Conservation (phyloP, 306 rosid species). For the Heteromeles arbutifolia region DNA sequence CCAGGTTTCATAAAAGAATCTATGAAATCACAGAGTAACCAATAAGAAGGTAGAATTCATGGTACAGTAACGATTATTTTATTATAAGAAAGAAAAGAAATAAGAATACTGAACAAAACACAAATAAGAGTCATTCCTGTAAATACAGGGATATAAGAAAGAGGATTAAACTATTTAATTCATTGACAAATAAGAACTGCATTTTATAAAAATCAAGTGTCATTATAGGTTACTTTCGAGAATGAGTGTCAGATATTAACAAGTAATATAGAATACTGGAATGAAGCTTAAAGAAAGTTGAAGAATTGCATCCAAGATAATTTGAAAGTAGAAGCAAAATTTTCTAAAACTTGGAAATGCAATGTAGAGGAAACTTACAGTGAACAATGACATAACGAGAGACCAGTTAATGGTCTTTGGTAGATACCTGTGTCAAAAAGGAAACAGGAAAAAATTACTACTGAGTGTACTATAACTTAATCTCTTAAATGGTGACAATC, state of each 20-base stretch:
- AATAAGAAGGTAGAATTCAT: not conserved
- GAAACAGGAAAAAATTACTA: conserved; percentile 9
- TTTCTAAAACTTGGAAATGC: not conserved
- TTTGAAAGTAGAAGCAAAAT: not conserved
- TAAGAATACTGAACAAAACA: not conserved
- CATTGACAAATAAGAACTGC: not conserved
- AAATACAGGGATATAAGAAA: not conserved
- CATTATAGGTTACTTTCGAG: not conserved
- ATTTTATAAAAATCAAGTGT: not conserved
- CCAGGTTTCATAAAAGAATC: not conserved
- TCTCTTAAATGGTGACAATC: not conserved
- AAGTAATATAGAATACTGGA: not conserved
- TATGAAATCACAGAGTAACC: not conserved
- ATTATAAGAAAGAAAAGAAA: not conserved
- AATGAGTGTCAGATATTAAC: not conserved
- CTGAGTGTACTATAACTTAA: not conserved
- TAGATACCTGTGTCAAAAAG: conserved; percentile 47
- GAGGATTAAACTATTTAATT: not conserved
- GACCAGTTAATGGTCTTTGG: conserved; percentile 72
- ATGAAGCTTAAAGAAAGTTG: not conserved
- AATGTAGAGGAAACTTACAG: conserved; percentile 37
- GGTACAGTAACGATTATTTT: not conserved
- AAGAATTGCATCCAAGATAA: not conserved
- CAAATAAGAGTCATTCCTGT: not conserved
- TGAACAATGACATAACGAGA: conserved; percentile 76